Conservation (phyloP, 1,284 basidiomycete genomes). For the Naganishia liquefaciens region DNA sequence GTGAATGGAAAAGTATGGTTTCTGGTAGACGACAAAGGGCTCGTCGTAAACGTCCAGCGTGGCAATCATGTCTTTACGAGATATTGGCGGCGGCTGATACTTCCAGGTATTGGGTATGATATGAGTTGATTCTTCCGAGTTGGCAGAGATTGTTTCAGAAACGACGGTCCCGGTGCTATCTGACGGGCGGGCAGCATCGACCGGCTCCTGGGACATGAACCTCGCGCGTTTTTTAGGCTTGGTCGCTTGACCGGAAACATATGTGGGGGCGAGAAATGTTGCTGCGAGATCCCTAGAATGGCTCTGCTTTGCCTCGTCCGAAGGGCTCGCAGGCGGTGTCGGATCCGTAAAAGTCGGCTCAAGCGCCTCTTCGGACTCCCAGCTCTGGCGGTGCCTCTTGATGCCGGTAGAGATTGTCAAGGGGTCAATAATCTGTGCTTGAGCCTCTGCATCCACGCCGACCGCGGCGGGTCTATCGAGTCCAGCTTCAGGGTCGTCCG, state of each 20-base stretch:
- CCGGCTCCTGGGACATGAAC: conserved; percentile 23
- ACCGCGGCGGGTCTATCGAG: not conserved
- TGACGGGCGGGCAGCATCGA: not conserved
- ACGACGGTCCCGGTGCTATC: conserved; percentile 8
- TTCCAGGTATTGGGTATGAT: conserved; percentile 50
- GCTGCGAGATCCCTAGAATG: not conserved
- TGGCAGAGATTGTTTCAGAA: conserved; percentile 10
- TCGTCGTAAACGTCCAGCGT: conserved; percentile 62
- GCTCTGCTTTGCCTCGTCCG: not conserved
- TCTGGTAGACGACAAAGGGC: conserved; percentile 67
- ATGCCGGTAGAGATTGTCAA: not conserved
- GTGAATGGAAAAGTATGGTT: conserved; percentile 75
- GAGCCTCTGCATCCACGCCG: not conserved
- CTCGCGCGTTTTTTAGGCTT: conserved; percentile 34
- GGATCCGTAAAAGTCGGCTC: conserved; percentile 24
- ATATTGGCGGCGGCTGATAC: conserved; percentile 63
- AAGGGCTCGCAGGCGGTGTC: not conserved
- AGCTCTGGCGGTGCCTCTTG: conserved; percentile 10
- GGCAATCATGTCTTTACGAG: conserved; percentile 56
- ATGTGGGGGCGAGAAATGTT: conserved; percentile 18
- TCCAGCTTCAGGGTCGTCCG: conserved; percentile 12
- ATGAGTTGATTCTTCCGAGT: conserved; percentile 28
- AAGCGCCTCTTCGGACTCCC: conserved; percentile 14
- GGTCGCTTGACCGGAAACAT: conserved; percentile 38
- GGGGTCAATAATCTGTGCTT: conserved; percentile 6